Conservation (phyloP, 176 grass and related monocot genomes). For the Dendrocalamus sinicus region DNA sequence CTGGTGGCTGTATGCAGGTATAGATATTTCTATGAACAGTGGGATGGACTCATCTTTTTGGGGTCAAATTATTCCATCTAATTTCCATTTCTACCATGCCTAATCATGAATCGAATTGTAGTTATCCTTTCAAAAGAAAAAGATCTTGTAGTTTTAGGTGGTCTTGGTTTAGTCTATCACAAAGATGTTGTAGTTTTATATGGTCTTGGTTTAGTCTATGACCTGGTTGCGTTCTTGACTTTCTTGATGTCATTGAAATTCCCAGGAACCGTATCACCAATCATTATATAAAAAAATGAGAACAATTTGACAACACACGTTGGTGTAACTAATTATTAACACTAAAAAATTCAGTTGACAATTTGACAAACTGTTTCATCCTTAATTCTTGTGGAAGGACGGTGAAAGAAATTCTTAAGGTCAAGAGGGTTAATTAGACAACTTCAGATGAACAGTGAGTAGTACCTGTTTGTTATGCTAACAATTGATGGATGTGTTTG, state of each 20-base stretch:
- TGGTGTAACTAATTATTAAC: not conserved
- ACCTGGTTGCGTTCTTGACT: not conserved
- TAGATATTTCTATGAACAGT: constrained; percentile 43
- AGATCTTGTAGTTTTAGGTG: not conserved
- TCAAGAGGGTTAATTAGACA: not conserved
- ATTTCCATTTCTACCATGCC: not conserved
- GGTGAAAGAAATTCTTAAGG: not conserved
- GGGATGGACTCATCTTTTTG: not conserved
- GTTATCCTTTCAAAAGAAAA: not conserved
- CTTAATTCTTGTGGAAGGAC: not conserved
- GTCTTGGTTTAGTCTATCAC: no score
- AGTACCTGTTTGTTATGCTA: not conserved
- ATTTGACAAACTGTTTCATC: not conserved
- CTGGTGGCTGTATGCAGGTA: not conserved
- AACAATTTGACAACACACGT: not conserved
- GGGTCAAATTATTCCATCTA: constrained; percentile 10
- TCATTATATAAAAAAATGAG: not conserved
- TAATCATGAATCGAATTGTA: constrained; percentile 7
- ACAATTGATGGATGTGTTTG: not conserved
- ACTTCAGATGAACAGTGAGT: not conserved
- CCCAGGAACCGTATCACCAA: not conserved
- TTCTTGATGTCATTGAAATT: not conserved
- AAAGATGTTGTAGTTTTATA: no score
- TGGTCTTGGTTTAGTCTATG: no score
- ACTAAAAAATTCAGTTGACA: not conserved